Evolutionary conservation across 1,284 basidiomycete species (phyloP).

Genomic region (Fomitopsis palustris): DNA sequence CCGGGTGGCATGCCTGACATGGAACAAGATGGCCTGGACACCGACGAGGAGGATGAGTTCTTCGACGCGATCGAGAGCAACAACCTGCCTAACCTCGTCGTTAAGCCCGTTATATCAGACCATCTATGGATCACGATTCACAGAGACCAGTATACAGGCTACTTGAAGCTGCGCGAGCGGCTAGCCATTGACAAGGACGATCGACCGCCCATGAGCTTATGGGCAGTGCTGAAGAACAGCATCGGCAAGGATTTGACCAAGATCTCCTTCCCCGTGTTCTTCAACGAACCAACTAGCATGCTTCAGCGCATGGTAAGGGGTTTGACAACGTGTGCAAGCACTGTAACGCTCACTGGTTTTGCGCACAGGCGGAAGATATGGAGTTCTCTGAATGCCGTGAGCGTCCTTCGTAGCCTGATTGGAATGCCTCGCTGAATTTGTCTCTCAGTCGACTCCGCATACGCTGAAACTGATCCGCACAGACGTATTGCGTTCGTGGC

Average conservation of each 20-base stretch:
- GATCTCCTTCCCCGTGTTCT: constrained; percentile 95
- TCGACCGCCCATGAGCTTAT: constrained; percentile 87
- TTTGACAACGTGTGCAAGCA: neutral
- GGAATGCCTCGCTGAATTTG: neutral
- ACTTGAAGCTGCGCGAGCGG: constrained; percentile 60
- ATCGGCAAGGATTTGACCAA: constrained; percentile 97
- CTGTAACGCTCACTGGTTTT: neutral
- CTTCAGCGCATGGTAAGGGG: constrained; percentile 71
- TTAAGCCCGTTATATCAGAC: constrained; percentile 52
- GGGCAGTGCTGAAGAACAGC: constrained; percentile 94
- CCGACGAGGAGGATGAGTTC: constrained; percentile 95
- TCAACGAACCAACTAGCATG: constrained; percentile 98
- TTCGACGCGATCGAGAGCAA: constrained; percentile 94
- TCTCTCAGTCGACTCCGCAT: constrained; percentile 77
- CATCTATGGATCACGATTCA: constrained; percentile 34
- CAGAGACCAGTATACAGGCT: constrained; percentile 63
- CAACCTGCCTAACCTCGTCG: constrained; percentile 69
- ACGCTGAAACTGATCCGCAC: constrained; percentile 72
- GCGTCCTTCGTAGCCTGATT: constrained; percentile 28
- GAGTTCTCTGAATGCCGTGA: constrained; percentile 91
- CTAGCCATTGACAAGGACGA: constrained; percentile 78
- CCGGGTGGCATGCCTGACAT: neutral
- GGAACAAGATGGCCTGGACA: constrained; percentile 43
- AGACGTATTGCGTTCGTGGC: constrained; percentile 91
- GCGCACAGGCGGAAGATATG: constrained; percentile 81